Base-by-base conservation (phyloP, 83 land plant species). In the Diphasiastrum complanatum region DNA sequence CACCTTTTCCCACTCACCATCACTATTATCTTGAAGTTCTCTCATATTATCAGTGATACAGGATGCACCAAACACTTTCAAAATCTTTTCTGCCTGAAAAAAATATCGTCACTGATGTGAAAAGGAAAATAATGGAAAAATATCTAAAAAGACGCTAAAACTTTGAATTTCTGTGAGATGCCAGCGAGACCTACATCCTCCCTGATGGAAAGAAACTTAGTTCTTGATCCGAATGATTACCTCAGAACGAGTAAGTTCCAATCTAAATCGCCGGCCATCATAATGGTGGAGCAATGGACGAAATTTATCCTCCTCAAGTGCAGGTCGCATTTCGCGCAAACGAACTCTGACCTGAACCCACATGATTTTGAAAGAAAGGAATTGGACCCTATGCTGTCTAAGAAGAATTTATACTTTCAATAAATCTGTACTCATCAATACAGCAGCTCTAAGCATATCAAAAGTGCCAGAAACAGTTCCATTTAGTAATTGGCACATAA, bases 291-390 rank as follows among this genome's bases (percentile, higher is more conserved):
- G 60, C 40, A 63, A 27, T 2, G 73, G 69, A 16, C 73, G 68
- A 53, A 70, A 70, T 49, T 30, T 52, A 29, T 64, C 69, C 55
- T 70, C 73, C n/a, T 63, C 70, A 22, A 70, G 69, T 3, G 73
- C 70, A 16, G 68, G 69, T 51, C 68, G 28, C 26, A 38, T 38
- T 33, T 70, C 73, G 49, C 73, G 30, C 60, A 48, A 27, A 18
- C 73, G 73, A 18, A 70, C 73, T 51, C 73, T 28, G 20, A 70
- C 73, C 73, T 70, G 69, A 48, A 70, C 5, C n/a, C n/a, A n/a
- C n/a, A n/a, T n/a, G n/a, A n/a, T n/a, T n/a, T n/a, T n/a, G n/a
- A n/a, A n/a, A n/a, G n/a, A n/a, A n/a, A n/a, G n/a, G n/a, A n/a
- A n/a, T n/a, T n/a, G n/a, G n/a, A n/a, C n/a, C n/a, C n/a, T n/a